phyloP scores from a whole-genome alignment of 306 rosid species.

The Crataegus laevigata region DNA sequence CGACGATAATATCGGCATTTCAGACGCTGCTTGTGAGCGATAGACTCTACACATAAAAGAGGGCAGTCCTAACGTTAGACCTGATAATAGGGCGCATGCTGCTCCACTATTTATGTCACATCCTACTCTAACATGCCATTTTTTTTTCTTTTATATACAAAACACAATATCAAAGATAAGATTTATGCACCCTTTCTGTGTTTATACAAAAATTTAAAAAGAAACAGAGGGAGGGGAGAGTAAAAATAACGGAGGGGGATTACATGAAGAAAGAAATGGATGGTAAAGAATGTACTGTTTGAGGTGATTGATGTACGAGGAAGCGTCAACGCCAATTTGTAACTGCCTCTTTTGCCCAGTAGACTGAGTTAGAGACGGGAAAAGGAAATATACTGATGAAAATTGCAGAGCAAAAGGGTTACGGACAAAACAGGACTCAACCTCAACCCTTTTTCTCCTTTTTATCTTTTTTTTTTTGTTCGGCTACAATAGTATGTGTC shows the following conservation, averaged over 20 bases:
- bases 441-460: neutral
- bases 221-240: neutral
- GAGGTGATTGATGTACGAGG: constrained; percentile 33
- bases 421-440: constrained; percentile 5
- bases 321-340: constrained; percentile 43
- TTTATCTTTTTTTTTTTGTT: neutral
- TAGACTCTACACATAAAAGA: neutral
- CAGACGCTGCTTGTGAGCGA: neutral
- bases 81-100: neutral
- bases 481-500: too few species aligned
- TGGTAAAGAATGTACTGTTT: neutral
- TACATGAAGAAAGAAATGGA: neutral
- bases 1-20: too few species aligned
- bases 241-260: neutral
- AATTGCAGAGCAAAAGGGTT: constrained; percentile 22
- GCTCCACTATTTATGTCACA: neutral
- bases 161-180: neutral
- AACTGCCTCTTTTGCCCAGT: constrained; percentile 37
- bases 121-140: neutral
- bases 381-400: constrained; percentile 26
- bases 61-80: neutral
- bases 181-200: neutral
- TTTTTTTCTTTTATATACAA: neutral
- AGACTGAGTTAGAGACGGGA: constrained; percentile 4
- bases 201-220: neutral